Conservation (phyloP, 371 early-diverging fungal species). For the Synchytrium microbalum region DNA sequence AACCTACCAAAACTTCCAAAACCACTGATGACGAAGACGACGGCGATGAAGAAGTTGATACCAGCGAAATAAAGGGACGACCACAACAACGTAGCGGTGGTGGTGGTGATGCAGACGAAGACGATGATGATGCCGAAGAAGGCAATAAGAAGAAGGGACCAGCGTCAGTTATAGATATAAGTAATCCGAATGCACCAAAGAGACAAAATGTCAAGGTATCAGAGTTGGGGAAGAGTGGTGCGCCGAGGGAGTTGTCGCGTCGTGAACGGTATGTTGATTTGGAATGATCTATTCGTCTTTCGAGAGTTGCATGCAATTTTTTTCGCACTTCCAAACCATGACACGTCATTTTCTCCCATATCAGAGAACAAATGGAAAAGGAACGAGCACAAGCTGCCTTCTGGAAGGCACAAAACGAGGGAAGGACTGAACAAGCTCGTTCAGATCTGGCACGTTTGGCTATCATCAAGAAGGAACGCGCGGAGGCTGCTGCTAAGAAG, state of each 20-base stretch:
- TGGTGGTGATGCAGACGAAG: slow-evolving; percentile 17
- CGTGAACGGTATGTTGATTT: slow-evolving; percentile 30
- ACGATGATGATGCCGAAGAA: slow-evolving; percentile 20
- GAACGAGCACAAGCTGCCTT: slow-evolving; percentile 46
- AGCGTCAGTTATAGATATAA: slow-evolving; percentile 18
- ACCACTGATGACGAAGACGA: too few species aligned
- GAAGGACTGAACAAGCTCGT: slow-evolving; percentile 63
- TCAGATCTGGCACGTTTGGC: slow-evolving; percentile 59
- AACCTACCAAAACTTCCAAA: too few species aligned
- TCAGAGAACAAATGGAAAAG: slow-evolving; percentile 44
- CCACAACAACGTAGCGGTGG: slow-evolving; percentile 1
- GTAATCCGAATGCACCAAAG: slow-evolving; percentile 40
- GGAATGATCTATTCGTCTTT: too few species aligned
- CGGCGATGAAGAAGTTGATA: too few species aligned
- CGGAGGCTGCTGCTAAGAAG: slow-evolving; percentile 53
- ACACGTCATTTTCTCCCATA: too few species aligned
- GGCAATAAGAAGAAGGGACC: slow-evolving; percentile 21
- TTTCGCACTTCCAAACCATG: too few species aligned
- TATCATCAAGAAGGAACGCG: slow-evolving; percentile 55
- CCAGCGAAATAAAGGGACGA: neutral
- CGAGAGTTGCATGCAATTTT: too few species aligned
- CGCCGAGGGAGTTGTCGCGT: slow-evolving; percentile 35
- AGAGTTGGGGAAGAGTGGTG: slow-evolving; percentile 21
- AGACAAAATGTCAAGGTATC: slow-evolving; percentile 38
- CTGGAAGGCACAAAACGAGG: slow-evolving; percentile 57